Conservation (phyloP, 2,329 filamentous ascomycete genomes). For the Dichotomopilus funicola region DNA sequence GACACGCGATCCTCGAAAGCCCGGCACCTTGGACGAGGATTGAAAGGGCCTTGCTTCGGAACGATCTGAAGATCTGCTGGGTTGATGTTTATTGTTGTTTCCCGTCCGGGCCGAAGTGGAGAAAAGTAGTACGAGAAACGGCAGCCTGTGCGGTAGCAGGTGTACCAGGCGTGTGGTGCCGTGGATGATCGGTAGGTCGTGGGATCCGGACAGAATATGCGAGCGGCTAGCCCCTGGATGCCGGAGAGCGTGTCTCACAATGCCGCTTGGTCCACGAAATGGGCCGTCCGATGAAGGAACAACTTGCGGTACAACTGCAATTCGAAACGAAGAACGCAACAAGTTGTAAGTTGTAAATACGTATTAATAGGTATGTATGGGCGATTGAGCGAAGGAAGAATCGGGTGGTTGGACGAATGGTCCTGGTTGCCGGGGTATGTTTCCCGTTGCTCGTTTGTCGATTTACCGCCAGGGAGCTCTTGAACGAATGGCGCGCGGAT, state of each 20-base stretch:
- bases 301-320: background rate
- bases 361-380: background rate
- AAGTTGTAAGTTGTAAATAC: background rate
- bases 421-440: background rate
- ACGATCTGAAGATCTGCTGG: background rate
- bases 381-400: background rate
- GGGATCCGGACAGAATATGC: constrained; percentile 13
- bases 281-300: background rate
- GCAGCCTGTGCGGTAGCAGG: constrained; percentile 12
- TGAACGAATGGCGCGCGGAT: too few relatives aligned
- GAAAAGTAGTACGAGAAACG: constrained; percentile 4
- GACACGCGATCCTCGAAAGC: background rate
- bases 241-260: constrained; percentile 18
- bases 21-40: background rate
- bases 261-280: constrained; percentile 5
- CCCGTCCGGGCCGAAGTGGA: constrained; percentile 2
- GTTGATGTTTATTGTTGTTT: constrained; percentile 11
- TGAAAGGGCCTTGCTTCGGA: constrained; percentile 1
- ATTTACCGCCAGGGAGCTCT: too few relatives aligned
- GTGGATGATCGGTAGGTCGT: constrained; percentile 10
- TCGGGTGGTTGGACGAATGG: background rate
- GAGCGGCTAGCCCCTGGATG: constrained; percentile 19
- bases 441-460: background rate
- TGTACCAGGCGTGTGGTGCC: constrained; percentile 11
- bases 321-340: constrained; percentile 3